Evolutionary conservation across 768 basidiomycete genomes (phyloP), one percentile per base, ranked within the genome.

Genomic region (Phlegmacium glaucopus): DNA sequence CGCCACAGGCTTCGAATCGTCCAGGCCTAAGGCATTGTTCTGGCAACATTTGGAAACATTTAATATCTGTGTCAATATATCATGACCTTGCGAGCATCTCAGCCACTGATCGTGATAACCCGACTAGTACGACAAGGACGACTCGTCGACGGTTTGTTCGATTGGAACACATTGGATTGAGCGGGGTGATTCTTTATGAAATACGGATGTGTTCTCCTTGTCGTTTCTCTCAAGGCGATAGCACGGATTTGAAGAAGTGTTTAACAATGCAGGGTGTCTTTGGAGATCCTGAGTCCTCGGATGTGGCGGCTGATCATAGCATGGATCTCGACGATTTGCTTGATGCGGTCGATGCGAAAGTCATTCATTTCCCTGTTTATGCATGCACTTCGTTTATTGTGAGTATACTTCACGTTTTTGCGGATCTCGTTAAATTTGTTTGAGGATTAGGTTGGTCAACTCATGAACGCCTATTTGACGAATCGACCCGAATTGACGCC

Each of bases 311-410:
- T 13, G 56, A 59, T 39, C 40, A 38, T 16, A 59, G 66, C 4
- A 66, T 66, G 62, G 42, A 50, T n/a, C 48, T 65, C 11, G 59
- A 64, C 29, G 53, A 61, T 9, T 47, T 68, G 7, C 51, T 68
- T 30, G 63, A 65, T 42, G 25, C 22, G 5, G 53, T 64, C n/a
- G 48, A 52, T 18, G 62, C 62, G 9, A 61, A 51, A 28, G 44
- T 66, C 22, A 46, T 61, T 7, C 65, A 63, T 35, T 60, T 65
- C 38, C 66, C 66, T 30, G 51, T 58, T 9, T 66, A 65, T 48
- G 61, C 65, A 1, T 65, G 66, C 42, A 68, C 66, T 6, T 67
- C 66, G 0, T 64, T 66, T 38, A 52, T 56, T 13, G 64, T 64
- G 39, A 48, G 65, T 49, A 8, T 9, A 36, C 15, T 39, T 44